A percentile compares a stretch with the other conserved stretches of the same genome.
Conservation (phyloP, 1,139 yeast genomes). For the Yamadazyma siamensis region DNA sequence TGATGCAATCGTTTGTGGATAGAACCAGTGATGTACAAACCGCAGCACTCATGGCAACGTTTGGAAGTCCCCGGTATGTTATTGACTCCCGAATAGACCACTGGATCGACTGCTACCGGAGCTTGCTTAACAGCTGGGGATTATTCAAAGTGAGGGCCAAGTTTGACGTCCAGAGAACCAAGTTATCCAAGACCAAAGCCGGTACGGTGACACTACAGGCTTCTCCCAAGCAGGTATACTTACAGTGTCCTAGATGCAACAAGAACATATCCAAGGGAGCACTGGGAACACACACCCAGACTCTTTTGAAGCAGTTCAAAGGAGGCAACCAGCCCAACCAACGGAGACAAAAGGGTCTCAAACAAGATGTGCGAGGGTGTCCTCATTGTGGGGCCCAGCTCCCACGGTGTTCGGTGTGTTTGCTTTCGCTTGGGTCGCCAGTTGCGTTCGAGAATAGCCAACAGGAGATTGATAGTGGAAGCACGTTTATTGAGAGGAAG, state of each 20-base stretch:
- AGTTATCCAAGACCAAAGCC: slow-evolving; percentile 51
- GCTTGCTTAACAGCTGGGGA: slow-evolving; percentile 81
- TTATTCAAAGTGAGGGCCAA: slow-evolving; percentile 74
- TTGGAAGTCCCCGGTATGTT: slow-evolving; percentile 82
- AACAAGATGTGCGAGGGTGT: slow-evolving; percentile 44
- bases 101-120: slow-evolving; percentile 76
- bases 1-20: slow-evolving; percentile 84
- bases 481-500: slow-evolving; percentile 28
- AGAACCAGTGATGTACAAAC: slow-evolving; percentile 92
- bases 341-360: slow-evolving; percentile 5
- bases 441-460: slow-evolving; percentile 37
- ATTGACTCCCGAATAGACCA: slow-evolving; percentile 63
- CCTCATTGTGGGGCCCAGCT: slow-evolving; percentile 87
- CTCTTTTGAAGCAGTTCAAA: slow-evolving; percentile 39
- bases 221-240: slow-evolving; percentile 69
- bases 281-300: slow-evolving; percentile 20
- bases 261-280: slow-evolving; percentile 51
- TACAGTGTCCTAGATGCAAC: slow-evolving; percentile 81
- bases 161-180: slow-evolving; percentile 77
- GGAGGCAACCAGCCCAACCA: not conserved
- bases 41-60: slow-evolving; percentile 76
- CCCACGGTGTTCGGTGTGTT: slow-evolving; percentile 88
- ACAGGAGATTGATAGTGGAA: slow-evolving; percentile 11
- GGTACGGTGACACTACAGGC: slow-evolving; percentile 50
- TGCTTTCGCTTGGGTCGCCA: slow-evolving; percentile 76